phyloP scores from a whole-genome alignment of 2,329 filamentous ascomycete genomes.

The Colletotrichum siamense region DNA sequence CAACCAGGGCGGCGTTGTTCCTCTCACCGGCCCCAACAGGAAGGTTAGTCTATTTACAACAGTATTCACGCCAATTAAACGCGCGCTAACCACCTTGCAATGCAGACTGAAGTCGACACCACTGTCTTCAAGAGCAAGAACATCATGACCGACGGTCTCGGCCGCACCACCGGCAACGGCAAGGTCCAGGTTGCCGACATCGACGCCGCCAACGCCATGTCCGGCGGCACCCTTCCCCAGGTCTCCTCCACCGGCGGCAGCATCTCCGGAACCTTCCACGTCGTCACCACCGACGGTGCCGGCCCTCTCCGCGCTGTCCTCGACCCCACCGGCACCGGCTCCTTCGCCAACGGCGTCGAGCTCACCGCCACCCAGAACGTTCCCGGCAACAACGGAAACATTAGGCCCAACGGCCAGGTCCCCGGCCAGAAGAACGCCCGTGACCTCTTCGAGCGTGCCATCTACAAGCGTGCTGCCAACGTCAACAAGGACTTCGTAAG shows the following conservation, averaged over 20 bases:
- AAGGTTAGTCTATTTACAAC: slow-evolving; percentile 20
- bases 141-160: slow-evolving; percentile 41
- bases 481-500: slow-evolving; percentile 32
- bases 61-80: fast-evolving
- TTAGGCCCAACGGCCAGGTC: slow-evolving; percentile 26
- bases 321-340: slow-evolving; percentile 40
- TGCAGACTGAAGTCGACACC: slow-evolving; percentile 47
- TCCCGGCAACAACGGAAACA: slow-evolving; percentile 40
- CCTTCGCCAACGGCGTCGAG: slow-evolving; percentile 33
- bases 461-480: slow-evolving; percentile 34
- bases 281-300: slow-evolving; percentile 47
- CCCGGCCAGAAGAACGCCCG: background rate
- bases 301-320: slow-evolving; percentile 43
- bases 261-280: slow-evolving; percentile 40
- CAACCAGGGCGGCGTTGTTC: slow-evolving; percentile 43
- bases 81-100: background rate
- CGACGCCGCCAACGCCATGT: slow-evolving; percentile 36
- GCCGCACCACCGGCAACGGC: slow-evolving; percentile 39
- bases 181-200: slow-evolving; percentile 39
- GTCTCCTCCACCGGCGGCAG: slow-evolving; percentile 36
- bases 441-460: slow-evolving; percentile 26
- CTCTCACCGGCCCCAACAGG: slow-evolving; percentile 43
- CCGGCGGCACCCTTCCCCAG: slow-evolving; percentile 44
- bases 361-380: slow-evolving; percentile 37
- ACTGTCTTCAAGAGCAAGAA: slow-evolving; percentile 45